Base-by-base conservation (phyloP, 306 rosid species). In the Corylus americana region DNA sequence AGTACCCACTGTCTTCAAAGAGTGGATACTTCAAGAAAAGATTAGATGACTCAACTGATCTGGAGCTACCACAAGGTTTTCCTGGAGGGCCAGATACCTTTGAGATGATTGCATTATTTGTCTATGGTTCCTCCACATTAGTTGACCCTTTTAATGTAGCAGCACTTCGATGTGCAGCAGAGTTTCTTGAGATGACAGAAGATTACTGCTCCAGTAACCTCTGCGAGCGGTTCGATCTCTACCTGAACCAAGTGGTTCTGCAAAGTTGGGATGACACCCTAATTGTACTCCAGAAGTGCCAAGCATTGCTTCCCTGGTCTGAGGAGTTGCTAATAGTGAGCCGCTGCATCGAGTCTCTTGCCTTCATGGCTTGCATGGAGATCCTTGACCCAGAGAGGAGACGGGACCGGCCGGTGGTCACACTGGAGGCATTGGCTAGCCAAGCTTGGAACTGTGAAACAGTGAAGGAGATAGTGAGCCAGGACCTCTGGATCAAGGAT, bases 291-390 rank as follows among this genome's bases (percentile, higher is more conserved):
- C 97, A 89, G 62, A 90, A 92, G 82, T 92, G 96, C 63, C 92
- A 85, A 79, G 50, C 86, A 51, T 84, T 90, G 71, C 96, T 92
- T 76, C 96, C 98, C 29, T 89, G 87, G 92, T 92, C 97, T 17
- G 98, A 94, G 81, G 90, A 92, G 76, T 81, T 92, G 49, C 74
- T 94, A 20, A 87, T 94, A 4, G 94, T 85, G 4, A 87, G 98
- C 80, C 94, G 98, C 42, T 94, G 98, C 82, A 89, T 92, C 0
- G 97, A 94, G 59, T 92, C 97, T 17, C 91, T 94, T 0, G 97
- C 98, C 25, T 94, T 94, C 89, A 94, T 94, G 98, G 94, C 98
- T 44, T 94, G 98, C 76, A 94, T 94, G 97, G 98, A 94, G 91
- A 87, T 92, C 11, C 94, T 94, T 55, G 97, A 94, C 75, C 94